Base-by-base conservation (phyloP, 352 stramenopile species). In the Pythium apleroticum region DNA sequence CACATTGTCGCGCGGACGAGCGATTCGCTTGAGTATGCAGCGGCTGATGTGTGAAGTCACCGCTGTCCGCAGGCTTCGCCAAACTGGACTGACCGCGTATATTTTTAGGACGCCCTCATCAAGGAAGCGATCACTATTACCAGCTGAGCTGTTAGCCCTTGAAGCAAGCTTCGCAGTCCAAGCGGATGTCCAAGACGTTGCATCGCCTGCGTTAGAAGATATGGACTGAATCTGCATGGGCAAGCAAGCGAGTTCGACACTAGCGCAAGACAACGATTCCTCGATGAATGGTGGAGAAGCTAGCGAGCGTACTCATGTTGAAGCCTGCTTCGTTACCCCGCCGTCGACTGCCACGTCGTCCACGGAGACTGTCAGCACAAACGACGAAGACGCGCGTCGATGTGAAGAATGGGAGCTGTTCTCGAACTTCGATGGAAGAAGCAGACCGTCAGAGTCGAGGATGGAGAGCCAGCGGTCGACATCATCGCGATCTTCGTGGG, bases 391-490 rank as follows among this genome's bases (percentile, higher is more conserved):
- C 30, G 67, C 67, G 2, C 39, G 20, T 7, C 41, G 33, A 22
- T 73, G 61, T 33, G 61, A 73, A 15, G 67, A 69, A 33, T 73
- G 67, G 67, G 67, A 73, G 17, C 43, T 73, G 12, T 73, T 73
- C 30, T 46, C 67, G 39, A 37, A 73, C 3, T 61, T 24, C 48
- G 66, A 56, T 1, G 37, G 27, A 22, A 15, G 3, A 22, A 64
- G 31, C 15, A 41, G 60, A 15, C 60, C 66, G 33, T 52, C 60
- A 4, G 55, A 59, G 41, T 28, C 46, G 20, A 58, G 17, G 31
- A 43, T 54, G 22, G 17, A 59, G 25, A 39, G 31, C 37, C 30
- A 54, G 6, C 57, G 46, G 20, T 53, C 46, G 22, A 20, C 2
- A 35, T 33, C 22, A 33, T n/a, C 46, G 3, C 8, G 33, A 33